Evolutionary conservation across 176 grass and related monocot species (phyloP), one percentile per base, ranked within the genome.

Genomic region (Oryza longistaminata): DNA sequence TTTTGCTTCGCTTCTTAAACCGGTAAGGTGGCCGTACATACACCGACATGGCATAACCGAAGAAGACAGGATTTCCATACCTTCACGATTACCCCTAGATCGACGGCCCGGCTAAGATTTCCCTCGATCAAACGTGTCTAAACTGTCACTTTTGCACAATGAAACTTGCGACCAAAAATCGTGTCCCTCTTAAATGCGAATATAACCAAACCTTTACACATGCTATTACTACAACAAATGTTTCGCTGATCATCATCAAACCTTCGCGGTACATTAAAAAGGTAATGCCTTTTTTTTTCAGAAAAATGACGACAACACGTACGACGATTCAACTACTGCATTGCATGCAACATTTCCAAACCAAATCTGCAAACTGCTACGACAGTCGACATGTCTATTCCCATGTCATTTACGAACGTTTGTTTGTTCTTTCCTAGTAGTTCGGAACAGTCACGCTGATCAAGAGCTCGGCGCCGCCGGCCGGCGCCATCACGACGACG

Each of bases 401-500:
- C 9, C 39, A 39, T 9, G 8, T 0, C 70, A 46, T 12, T 7
- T 2, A 61, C 21, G 55, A 62, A 62, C 7, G n/a, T 13, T 3
- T 62, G 21, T 62, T 9, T 62, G 5, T 7, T 67, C 26, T 21
- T 68, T 21, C 43, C 17, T 17, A 27, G 27, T 49, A 60, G 42
- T 19, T 88, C 40, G 87, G 74, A 10, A 92, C 60, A 0, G 81
- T 90, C 5, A 78, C 82, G 22, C 86, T 89, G 43, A 97, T 49
- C 22, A 91, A 49, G 61, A 91, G 34, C 49, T 89, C 78, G 0
- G 16, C 66, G 15, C 67, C 75, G 25, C 74, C 58, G 8, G 50
- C 68, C 14, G 34, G 76, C 11, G n/a, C 68, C 92, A 94, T 93
- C 7, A 93, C 48, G 0, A 94, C 74, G 45, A 87, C 90, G 11